These are phyloP conservation scores for Marasmius sp. DNA, from an alignment of 1,284 basidiomycete genomes.

Conservation along the genomic window DNA sequence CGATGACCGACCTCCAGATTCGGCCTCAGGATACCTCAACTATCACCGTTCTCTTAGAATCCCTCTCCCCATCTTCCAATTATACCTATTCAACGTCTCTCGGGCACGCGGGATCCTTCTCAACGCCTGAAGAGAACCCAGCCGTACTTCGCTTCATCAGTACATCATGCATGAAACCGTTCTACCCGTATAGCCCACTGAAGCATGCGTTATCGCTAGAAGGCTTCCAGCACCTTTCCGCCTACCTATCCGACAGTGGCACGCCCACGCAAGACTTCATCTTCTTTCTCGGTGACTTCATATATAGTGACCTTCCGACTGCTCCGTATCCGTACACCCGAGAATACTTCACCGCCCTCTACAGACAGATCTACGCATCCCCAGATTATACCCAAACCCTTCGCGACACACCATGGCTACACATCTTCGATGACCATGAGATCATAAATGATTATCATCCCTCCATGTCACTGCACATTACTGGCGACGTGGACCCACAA, in stretches of 20 bases:
- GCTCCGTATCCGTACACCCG: not conserved
- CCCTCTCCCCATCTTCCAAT: not conserved
- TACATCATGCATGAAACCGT: conserved; percentile 1
- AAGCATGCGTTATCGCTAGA: not conserved
- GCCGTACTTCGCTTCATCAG: not conserved
- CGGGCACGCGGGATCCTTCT: not conserved
- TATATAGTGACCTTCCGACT: conserved; percentile 3
- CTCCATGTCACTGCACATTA: not conserved
- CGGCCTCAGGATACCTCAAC: not conserved
- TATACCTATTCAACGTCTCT: not conserved
- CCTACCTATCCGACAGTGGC: not conserved
- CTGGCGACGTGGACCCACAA: not conserved
- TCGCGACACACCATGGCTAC: not conserved
- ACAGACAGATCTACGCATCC: not conserved
- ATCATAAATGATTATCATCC: not conserved
- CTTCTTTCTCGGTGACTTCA: conserved; percentile 7
- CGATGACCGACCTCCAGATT: not conserved
- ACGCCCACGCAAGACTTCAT: not conserved
- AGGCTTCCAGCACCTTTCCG: not conserved
- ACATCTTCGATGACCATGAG: conserved; percentile 5
- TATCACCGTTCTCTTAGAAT: not conserved
- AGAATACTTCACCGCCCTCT: conserved; percentile 1
- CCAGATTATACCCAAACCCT: not conserved
- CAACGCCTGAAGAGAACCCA: not conserved
- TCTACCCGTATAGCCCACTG: conserved; percentile 1